Evolutionary conservation across 257 asterid species (phyloP).

Genomic region (Marsdenia floribunda): DNA sequence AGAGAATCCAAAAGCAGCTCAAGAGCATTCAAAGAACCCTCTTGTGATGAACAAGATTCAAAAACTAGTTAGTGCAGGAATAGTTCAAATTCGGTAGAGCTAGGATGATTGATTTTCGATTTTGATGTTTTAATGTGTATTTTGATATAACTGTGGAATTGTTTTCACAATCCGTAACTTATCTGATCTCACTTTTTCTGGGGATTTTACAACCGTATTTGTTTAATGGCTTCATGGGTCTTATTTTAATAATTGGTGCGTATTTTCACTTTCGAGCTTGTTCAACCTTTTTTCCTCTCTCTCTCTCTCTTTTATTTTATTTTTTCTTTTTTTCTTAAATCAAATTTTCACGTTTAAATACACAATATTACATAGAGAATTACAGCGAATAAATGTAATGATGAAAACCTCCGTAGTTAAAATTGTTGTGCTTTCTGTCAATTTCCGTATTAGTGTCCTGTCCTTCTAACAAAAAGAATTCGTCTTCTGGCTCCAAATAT

Average conservation of each 20-base stretch:
- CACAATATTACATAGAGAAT: no score
- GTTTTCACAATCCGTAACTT: not conserved
- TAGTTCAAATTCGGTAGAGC: conserved; percentile 59
- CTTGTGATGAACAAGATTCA: conserved; percentile 84
- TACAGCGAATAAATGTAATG: no score
- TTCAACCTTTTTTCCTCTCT: no score
- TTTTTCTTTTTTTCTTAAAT: no score
- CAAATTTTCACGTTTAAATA: no score
- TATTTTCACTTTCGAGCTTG: no score
- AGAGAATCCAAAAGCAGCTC: conserved; percentile 83
- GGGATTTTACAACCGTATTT: not conserved
- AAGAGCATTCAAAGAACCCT: conserved; percentile 83
- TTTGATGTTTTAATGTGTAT: not conserved
- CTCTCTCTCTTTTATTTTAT: no score
- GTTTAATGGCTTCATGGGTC: not conserved
- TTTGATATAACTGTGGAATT: not conserved
- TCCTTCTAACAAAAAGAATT: not conserved
- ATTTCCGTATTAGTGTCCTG: not conserved
- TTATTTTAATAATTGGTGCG: not conserved
- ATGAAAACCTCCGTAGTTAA: no score
- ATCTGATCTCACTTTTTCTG: no score
- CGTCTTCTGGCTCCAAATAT: not conserved
- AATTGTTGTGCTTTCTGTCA: not conserved
- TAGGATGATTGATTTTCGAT: not conserved
- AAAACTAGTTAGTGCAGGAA: conserved; percentile 81